A percentile compares a stretch with the other conserved stretches of the same genome.
Conservation (phyloP, 305 asterid species). For the Withania somnifera region DNA sequence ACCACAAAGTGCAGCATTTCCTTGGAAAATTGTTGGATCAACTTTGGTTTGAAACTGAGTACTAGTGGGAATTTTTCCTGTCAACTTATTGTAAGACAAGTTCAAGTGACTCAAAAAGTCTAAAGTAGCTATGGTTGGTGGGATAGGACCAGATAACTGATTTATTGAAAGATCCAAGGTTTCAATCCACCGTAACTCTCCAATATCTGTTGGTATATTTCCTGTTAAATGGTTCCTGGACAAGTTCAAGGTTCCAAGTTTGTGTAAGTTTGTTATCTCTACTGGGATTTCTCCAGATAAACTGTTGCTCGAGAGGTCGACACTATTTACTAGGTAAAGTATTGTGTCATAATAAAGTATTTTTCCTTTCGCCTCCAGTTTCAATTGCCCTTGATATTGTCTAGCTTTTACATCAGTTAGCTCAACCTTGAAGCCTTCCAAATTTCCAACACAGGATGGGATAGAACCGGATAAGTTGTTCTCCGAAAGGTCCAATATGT, state of each 20-base stretch:
- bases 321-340: slow-evolving; percentile 17
- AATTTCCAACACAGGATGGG: slow-evolving; percentile 19
- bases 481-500: slow-evolving; percentile 16
- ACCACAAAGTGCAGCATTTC: slow-evolving; percentile 23
- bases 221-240: slow-evolving; percentile 24
- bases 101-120: slow-evolving; percentile 19
- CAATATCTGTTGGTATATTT: slow-evolving; percentile 13
- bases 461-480: slow-evolving; percentile 15
- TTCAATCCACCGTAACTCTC: slow-evolving; percentile 8
- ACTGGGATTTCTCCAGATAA: slow-evolving; percentile 16
- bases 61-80: slow-evolving; percentile 20
- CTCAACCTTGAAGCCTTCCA: slow-evolving; percentile 16
- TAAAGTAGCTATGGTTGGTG: slow-evolving; percentile 8
- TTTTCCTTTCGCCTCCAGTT: slow-evolving; percentile 18
- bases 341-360: neutral
- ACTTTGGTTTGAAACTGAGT: slow-evolving; percentile 12
- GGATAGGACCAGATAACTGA: slow-evolving; percentile 15
- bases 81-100: slow-evolving; percentile 18
- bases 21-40: slow-evolving; percentile 19
- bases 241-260: slow-evolving; percentile 19
- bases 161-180: slow-evolving; percentile 18
- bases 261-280: slow-evolving; percentile 9
- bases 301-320: slow-evolving; percentile 21
- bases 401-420: neutral
- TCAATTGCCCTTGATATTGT: neutral